Base-by-base conservation (phyloP, 306 rosid genomes). In the Myrica gale region DNA sequence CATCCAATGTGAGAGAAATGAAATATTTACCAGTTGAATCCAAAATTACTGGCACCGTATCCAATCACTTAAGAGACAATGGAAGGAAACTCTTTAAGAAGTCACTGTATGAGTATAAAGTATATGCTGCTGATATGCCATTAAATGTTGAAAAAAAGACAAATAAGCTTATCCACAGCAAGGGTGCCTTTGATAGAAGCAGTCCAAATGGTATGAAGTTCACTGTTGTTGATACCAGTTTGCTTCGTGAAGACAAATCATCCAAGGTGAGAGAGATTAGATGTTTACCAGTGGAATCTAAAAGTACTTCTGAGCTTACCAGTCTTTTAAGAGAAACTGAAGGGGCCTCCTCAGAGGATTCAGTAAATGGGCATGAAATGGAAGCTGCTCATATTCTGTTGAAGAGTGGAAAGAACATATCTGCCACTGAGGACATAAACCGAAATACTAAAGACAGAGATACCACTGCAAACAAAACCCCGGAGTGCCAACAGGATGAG, bases 191-290 rank as follows among this genome's bases (percentile, higher is more conserved):
- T 70, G 62, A 84, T 37, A 61, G 58, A 41, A 73, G 56, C 63
- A 78, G 68, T 41, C 77, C 82, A 26, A 82, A 83, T 69, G 71
- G 63, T 17, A 58, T 76, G 74, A 84, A 69, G 84, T 80, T 83
- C 81, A 85, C 87, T 58, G 81, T 88, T 67, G 81, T 79, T 23
- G 94, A 91, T 81, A 86, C 94, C 61, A 88, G 89, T 78, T 74
- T 81, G 68, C 85, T 75, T 53, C 72, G 68, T 63, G 82, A 81
- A 48, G 89, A 89, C 71, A 85, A 87, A 75, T 79, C 79, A 45
- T 74, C 83, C 15, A 84, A 74, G 77, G 84, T 81, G 80, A 86
- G 82, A 70, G 82, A 82, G 79, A 21, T 83, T 73, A 81, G 85
- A 85, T 84, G 73, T 79, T 61, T 71, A 4, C 90, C 90, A 15